Base-by-base conservation (phyloP, 805 yeast species). In the Millerago galiae region DNA sequence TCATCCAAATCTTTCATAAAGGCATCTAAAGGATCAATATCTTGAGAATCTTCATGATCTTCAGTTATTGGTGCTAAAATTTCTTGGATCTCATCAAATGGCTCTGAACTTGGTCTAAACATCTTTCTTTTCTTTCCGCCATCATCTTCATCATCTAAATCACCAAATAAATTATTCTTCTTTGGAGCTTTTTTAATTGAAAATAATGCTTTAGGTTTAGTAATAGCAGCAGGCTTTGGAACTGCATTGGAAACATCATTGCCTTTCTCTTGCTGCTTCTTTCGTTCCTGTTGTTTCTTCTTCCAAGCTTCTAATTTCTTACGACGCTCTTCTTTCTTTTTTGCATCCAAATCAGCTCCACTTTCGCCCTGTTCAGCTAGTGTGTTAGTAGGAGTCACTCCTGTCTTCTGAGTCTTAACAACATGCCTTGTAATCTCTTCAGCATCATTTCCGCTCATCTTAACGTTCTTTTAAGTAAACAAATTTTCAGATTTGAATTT, bases 291-390 rank as follows among this genome's bases (percentile, higher is more conserved):
- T 43, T 62, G 66, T 49, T 65, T 68, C 60, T 58, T 63, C 56
- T 74, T 75, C 81, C 82, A 77, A 21, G 74, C 77, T 43, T 71
- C 75, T 0, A 75, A 54, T 44, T 71, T 65, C 46, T 60, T 57
- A 35, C 63, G 66, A 35, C 72, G 61, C 33, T 60, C 63, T 18
- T 43, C 48, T 40, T 50, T 53, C 48, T 52, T 53, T 12, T 30
- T 37, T 11, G 42, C 42, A 21, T 40, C 42, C 21, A 4, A n/a
- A 24, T 40, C 32, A 18, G 24, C 12, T 18, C 10, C 37, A 10
- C 26, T 16, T 4, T 12, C 3, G 10, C 18, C 31, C 15, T 47
- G 56, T 13, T 29, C 35, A 25, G 25, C 49, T 16, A 35, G 21
- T 15, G 36, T 38, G 41, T 38, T 38, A 45, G 46, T 38, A 38